Evolutionary conservation across 768 basidiomycete species (phyloP), one percentile per base, ranked within the genome.

Genomic region (Phylloporus rhodoxanthus): DNA sequence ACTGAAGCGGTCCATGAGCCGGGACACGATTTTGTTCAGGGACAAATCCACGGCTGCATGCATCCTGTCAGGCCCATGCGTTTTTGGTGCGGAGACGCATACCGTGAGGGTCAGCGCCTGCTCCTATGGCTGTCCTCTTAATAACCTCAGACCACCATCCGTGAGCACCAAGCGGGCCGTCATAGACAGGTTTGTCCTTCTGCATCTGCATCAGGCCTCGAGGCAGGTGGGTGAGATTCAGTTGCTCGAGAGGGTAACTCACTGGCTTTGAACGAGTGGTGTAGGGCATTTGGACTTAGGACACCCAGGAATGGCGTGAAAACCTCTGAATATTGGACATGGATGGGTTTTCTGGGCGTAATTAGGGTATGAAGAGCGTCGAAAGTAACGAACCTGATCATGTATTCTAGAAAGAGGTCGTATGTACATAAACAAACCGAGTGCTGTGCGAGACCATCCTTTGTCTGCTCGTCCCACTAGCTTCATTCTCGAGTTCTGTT

Each of bases 61-160:
- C 48, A 50, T 44, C 26, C 43, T 9, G 51, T 58, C 30, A 48
- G 45, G 15, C 42, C 50, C 56, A 63, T 51, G 58, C 44, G 62
- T 57, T 55, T 53, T 46, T n/a, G 47, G 60, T 42, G 56, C 45
- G 57, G 49, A 54, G 40, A 38, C 43, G 39, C 71, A 53, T 52
- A 82, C 84, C 75, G 58, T 70, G 62, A 42, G 75, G 62, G 65
- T 84, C 72, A 3, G 82, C 88, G 1, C 86, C 87, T 37, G 88
- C 86, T 4, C 81, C 86, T 2, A 87, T 65, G 15, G 87, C 88
- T 32, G 89, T 91, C 50, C 78, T 69, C 49, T 71, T 72, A 53
- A 91, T 82, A 33, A 91, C 87, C 53, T 87, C 82, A n/a, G 71
- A 64, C 89, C 89, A 91, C 87, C 87, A 91, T 3, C 60, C 65